Evolutionary conservation across 2,329 filamentous ascomycete genomes (phyloP).

Genomic region (Fusarium concolor): DNA sequence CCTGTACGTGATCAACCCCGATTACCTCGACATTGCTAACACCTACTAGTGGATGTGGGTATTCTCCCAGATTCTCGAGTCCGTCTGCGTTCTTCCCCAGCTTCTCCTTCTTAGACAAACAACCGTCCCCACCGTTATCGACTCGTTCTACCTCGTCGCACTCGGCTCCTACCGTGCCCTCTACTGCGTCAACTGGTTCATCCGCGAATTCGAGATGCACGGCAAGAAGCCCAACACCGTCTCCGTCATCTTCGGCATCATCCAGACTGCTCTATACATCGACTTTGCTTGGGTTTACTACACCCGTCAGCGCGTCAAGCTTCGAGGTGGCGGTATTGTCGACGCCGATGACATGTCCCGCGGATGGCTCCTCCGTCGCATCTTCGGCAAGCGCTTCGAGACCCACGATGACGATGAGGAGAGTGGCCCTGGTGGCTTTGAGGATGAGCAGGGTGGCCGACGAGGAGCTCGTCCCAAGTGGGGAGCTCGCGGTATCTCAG

Average conservation of each 20-base stretch:
- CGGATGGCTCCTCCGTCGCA: conserved; percentile 83
- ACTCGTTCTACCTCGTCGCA: conserved; percentile 93
- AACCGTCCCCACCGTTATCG: conserved; percentile 94
- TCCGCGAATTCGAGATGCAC: conserved; percentile 70
- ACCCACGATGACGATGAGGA: conserved; percentile 70
- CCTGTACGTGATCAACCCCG: conserved; percentile 56
- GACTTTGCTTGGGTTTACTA: conserved; percentile 99
- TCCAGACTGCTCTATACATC: conserved; percentile 90
- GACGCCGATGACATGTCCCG: conserved; percentile 89
- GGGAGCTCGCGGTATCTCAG: conserved; percentile 73
- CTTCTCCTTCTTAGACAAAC: conserved; percentile 92
- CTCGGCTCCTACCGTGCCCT: conserved; percentile 89
- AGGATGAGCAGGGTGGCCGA: conserved; percentile 48
- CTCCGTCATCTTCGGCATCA: conserved; percentile 84
- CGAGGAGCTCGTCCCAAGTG: conserved; percentile 63
- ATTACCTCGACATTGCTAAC: conserved; percentile 13
- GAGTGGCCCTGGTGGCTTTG: conserved; percentile 63
- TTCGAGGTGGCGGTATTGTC: conserved; percentile 85
- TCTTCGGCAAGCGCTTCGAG: conserved; percentile 73
- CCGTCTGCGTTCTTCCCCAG: conserved; percentile 89
- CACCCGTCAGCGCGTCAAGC: conserved; percentile 91
- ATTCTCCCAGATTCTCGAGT: conserved; percentile 93
- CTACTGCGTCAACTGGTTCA: conserved; percentile 93
- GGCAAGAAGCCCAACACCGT: conserved; percentile 74
- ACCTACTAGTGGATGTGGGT: conserved; percentile 77